Evolutionary conservation across 2,329 filamentous ascomycete species (phyloP).

Genomic region (Parascedosporium putredinis): DNA sequence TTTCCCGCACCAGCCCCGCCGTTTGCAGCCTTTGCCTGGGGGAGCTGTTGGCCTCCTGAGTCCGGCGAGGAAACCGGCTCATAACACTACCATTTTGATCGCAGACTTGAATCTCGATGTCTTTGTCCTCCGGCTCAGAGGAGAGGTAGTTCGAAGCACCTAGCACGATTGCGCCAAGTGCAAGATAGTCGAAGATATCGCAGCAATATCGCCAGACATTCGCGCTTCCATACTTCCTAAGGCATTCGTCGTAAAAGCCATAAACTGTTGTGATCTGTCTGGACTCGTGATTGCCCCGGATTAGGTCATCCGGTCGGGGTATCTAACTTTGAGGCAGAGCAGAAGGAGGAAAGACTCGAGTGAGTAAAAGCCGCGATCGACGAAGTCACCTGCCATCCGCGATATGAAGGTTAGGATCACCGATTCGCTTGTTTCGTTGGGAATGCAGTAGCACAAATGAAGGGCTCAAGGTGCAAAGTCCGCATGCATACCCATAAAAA

Average conservation of each 20-base stretch:
- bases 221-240: conserved; percentile 90
- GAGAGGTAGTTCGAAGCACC: conserved; percentile 61
- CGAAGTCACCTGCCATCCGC: conserved; percentile 75
- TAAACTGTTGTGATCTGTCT: conserved; percentile 96
- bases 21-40: conserved; percentile 17
- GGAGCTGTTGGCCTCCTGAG: conserved; percentile 13
- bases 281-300: conserved; percentile 91
- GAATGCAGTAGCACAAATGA: no score
- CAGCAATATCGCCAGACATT: conserved; percentile 98
- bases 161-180: conserved; percentile 80
- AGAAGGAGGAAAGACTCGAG: conserved; percentile 94
- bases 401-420: no score
- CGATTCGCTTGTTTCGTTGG: no score
- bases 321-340: conserved; percentile 91
- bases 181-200: conserved; percentile 95
- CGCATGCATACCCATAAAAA: conserved; percentile 81
- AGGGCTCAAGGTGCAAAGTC: no score
- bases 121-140: conserved; percentile 45
- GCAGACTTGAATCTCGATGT: conserved; percentile 87
- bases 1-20: conserved; percentile 18
- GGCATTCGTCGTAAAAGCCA: conserved; percentile 95
- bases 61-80: conserved; percentile 53
- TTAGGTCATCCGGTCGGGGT: conserved; percentile 96
- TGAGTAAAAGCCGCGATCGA: conserved; percentile 96
- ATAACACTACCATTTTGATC: conserved; percentile 75